These are phyloP conservation scores for Heterobasidion parviporum DNA, from an alignment of 1,284 basidiomycete species.

Conservation along the genomic window DNA sequence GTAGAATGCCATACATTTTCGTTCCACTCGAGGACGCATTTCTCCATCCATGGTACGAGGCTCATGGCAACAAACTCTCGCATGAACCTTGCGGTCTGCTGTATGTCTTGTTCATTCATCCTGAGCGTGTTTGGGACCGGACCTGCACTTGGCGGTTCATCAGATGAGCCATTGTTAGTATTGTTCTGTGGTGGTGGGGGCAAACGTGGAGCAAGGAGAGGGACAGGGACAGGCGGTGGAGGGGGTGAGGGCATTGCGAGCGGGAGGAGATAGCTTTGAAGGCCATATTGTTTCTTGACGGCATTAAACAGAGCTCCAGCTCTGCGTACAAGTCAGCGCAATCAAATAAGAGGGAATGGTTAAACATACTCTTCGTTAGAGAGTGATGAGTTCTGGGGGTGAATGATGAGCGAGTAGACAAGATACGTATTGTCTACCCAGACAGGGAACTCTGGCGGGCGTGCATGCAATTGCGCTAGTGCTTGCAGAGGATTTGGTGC, in stretches of 20 bases:
- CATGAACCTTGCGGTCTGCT: constrained; percentile 74
- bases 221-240: constrained; percentile 58
- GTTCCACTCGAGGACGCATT: constrained; percentile 89
- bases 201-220: constrained; percentile 54
- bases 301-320: constrained; percentile 72
- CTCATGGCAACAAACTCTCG: constrained; percentile 90
- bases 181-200: constrained; percentile 29
- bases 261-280: constrained; percentile 62
- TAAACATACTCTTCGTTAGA: constrained; percentile 68
- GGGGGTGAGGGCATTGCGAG: constrained; percentile 51
- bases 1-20: constrained; percentile 53
- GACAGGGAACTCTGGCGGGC: constrained; percentile 55
- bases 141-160: constrained; percentile 1
- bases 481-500: constrained; percentile 71
- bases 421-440: constrained; percentile 71
- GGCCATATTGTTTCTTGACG: constrained; percentile 74
- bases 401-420: constrained; percentile 67
- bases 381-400: constrained; percentile 58
- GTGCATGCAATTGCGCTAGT: constrained; percentile 59
- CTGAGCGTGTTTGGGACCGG: constrained; percentile 32
- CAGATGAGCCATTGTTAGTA: constrained; percentile 6
- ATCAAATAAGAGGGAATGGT: neutral
- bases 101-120: constrained; percentile 73
- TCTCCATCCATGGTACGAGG: constrained; percentile 95
- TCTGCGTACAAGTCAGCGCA: constrained; percentile 28